A percentile compares a stretch with the other conserved stretches of the same genome.
Evolutionary conservation across 495 filamentous ascomycete species (phyloP).

Genomic region (Margaritispora aquatica): DNA sequence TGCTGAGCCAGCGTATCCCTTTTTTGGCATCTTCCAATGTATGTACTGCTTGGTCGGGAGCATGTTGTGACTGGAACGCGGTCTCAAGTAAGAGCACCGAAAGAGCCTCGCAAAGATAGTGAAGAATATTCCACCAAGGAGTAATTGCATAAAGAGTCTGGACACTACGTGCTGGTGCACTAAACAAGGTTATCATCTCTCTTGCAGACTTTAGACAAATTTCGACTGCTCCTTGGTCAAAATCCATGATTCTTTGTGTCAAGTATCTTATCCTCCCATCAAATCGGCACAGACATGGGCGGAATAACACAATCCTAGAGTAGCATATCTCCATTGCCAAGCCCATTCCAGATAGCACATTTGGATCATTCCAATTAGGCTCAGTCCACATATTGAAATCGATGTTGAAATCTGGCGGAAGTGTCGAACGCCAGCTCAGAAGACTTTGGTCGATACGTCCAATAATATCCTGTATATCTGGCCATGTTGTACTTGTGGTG

Average conservation of each 20-base stretch:
- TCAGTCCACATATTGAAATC: slow-evolving; percentile 2
- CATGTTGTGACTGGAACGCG: slow-evolving; percentile 45
- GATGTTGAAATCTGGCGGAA: slow-evolving; percentile 49
- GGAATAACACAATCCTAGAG: slow-evolving; percentile 51
- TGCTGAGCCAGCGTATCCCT: slow-evolving; percentile 45
- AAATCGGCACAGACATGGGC: slow-evolving; percentile 53
- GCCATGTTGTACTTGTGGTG: slow-evolving; percentile 48
- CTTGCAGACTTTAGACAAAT: slow-evolving; percentile 54
- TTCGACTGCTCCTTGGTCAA: slow-evolving; percentile 44
- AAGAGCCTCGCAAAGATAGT: slow-evolving; percentile 57
- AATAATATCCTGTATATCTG: slow-evolving; percentile 53
- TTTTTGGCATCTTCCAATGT: slow-evolving; percentile 49
- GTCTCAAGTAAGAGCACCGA: slow-evolving; percentile 55
- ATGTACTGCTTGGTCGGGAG: slow-evolving; percentile 43
- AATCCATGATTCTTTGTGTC: slow-evolving; percentile 36
- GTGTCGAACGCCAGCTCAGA: slow-evolving; percentile 45
- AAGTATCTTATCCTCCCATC: slow-evolving; percentile 40
- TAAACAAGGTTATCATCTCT: slow-evolving; percentile 47
- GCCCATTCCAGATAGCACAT: slow-evolving; percentile 24
- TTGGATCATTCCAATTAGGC: slow-evolving; percentile 26
- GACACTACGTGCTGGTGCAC: slow-evolving; percentile 31
- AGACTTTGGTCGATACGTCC: slow-evolving; percentile 42
- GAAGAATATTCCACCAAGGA: slow-evolving; percentile 60
- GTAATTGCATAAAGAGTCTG: slow-evolving; percentile 38
- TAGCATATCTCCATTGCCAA: slow-evolving; percentile 52